Evolutionary conservation across 768 basidiomycete genomes (phyloP).

Genomic region (Russula brevipes): DNA sequence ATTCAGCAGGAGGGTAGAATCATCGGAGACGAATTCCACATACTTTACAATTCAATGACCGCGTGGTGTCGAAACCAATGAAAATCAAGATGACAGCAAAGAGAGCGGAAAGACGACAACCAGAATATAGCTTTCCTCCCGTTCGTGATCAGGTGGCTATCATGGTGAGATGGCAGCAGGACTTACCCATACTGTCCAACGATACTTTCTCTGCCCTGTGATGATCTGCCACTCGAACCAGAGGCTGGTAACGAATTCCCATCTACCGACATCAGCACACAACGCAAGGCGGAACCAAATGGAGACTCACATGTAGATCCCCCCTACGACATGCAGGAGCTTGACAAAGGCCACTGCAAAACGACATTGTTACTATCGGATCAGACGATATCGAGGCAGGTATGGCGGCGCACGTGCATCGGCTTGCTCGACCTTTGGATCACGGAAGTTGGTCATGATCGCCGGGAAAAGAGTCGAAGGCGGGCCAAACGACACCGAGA

Average conservation of each 20-base stretch:
- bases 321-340: slow-evolving; percentile 15
- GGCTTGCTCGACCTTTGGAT: slow-evolving; percentile 2
- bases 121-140: slow-evolving; percentile 13
- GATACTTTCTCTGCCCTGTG: slow-evolving; percentile 12
- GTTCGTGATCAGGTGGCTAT: neutral
- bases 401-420: neutral
- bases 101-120: slow-evolving; percentile 17
- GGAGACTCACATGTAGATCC: slow-evolving; percentile 11
- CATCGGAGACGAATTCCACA: neutral
- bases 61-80: slow-evolving; percentile 13
- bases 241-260: slow-evolving; percentile 14
- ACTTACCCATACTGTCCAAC: slow-evolving; percentile 20
- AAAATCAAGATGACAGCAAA: slow-evolving; percentile 14
- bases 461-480: neutral
- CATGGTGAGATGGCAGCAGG: neutral
- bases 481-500: neutral
- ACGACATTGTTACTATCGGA: neutral
- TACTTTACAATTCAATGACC: slow-evolving; percentile 14
- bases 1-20: neutral
- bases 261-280: slow-evolving; percentile 2
- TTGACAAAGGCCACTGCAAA: slow-evolving; percentile 16
- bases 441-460: slow-evolving; percentile 20
- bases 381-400: neutral
- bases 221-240: slow-evolving; percentile 23
- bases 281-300: neutral